Percentiles rank a stretch among this genome's conserved stretches.
Evolutionary conservation across 2,329 filamentous ascomycete genomes (phyloP).

Genomic region (Nemania sp.): DNA sequence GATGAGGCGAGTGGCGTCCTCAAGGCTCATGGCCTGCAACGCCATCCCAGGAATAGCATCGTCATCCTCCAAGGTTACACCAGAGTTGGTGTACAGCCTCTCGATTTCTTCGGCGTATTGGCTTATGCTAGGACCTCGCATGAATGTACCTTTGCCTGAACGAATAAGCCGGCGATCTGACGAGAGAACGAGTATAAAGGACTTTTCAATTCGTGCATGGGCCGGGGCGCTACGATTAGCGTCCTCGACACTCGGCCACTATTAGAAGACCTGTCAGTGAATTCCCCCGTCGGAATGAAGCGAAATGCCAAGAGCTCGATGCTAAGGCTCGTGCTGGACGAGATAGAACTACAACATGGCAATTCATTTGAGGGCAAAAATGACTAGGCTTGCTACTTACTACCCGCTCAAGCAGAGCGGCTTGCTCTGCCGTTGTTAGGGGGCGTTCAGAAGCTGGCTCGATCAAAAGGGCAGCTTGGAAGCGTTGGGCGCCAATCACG

Average conservation of each 20-base stretch:
- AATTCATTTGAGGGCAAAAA: too few species aligned
- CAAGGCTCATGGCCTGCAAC: neutral
- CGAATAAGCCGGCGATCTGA: slow-evolving; percentile 26
- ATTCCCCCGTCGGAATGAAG: too few species aligned
- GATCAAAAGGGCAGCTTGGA: slow-evolving; percentile 31
- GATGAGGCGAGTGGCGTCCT: neutral
- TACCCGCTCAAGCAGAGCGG: slow-evolving; percentile 29
- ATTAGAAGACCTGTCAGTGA: too few species aligned
- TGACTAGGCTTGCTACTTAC: too few species aligned
- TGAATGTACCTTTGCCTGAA: slow-evolving; percentile 30
- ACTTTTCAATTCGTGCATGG: slow-evolving; percentile 29
- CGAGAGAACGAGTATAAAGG: slow-evolving; percentile 22
- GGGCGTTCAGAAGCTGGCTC: slow-evolving; percentile 15
- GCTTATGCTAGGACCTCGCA: slow-evolving; percentile 21
- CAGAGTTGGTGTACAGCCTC: slow-evolving; percentile 11
- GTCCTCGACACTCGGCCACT: slow-evolving; percentile 32
- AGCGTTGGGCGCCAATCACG: slow-evolving; percentile 28
- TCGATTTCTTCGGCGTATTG: slow-evolving; percentile 23
- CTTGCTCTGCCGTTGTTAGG: slow-evolving; percentile 22
- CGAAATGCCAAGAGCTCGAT: too few species aligned
- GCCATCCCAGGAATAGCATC: neutral
- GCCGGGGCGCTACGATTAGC: slow-evolving; percentile 27
- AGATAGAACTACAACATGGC: too few species aligned
- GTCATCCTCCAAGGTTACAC: neutral
- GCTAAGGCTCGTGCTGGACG: too few species aligned